Base-by-base conservation (phyloP, 352 stramenopile species). In the Phytophthora palmivora region DNA sequence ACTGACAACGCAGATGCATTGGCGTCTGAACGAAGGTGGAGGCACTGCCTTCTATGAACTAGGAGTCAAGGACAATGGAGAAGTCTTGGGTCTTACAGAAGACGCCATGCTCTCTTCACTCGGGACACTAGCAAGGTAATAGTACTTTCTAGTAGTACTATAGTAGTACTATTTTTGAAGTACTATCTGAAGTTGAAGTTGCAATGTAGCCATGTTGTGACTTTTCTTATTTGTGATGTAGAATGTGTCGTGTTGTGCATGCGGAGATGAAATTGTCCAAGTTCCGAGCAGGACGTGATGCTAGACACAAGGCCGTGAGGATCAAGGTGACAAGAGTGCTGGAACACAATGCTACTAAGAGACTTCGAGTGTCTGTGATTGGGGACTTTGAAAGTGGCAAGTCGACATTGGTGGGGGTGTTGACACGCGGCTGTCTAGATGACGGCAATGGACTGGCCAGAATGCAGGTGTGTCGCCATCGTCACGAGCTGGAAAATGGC, bases 1-100 rank as follows among this genome's bases (percentile, higher is more conserved):
- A 65, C 70, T 97, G 45, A 92, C 84, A 45, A 97, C 91, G 30
- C 90, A 97, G 70, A 74, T 97, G 65, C 88, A 96, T 63, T 97
- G 88, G 88, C 82, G 91, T 9, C 72, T 97, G 30, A 96, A 97
- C 56, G 88, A 97, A 76, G 88, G 89, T 15, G 82, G 84, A 28
- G 88, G 87, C 26, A 77, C 72, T 4, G 86, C 88, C 39, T 92
- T 94, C 58, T 97, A 97, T 63, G 88, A 96, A 63, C 55, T 97
- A 22, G 89, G 91, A 16, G 87, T 96, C 34, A 70, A 75, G n/a
- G 91, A 97, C 62, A 87, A 95, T 46, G 91, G 91, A 26, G 74
- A 80, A 28, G 57, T 86, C 15, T 47, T 94, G 6, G 91, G 91
- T 22, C 88, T 97, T 44, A 33, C 72, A 1, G 57, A 89, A 36